These are phyloP conservation scores for Colletotrichum cordylinicola DNA, from an alignment of 2,329 filamentous ascomycete genomes.

Conservation along the genomic window DNA sequence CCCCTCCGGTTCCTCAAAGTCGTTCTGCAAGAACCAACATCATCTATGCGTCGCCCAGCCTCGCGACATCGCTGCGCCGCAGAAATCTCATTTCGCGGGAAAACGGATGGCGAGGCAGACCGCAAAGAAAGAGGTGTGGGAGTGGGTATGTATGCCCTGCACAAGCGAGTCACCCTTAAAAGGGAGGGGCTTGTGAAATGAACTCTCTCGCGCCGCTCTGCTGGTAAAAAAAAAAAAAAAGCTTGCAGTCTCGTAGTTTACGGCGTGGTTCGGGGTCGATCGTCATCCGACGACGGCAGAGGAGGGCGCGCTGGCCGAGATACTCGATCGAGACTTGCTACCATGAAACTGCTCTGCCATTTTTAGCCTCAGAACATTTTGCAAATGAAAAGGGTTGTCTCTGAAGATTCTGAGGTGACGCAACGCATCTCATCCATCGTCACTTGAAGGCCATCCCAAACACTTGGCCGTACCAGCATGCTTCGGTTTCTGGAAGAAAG, in stretches of 20 bases:
- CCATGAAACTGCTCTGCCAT: not conserved
- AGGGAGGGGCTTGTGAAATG: not conserved
- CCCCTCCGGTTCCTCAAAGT: not conserved
- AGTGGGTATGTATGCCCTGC: not conserved
- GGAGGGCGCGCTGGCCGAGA: not conserved
- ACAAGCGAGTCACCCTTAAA: not conserved
- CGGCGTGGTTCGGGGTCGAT: not conserved
- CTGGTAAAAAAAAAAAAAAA: not conserved
- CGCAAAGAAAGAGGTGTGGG: not conserved
- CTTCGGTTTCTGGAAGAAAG: not conserved
- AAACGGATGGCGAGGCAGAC: not conserved
- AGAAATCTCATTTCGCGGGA: not conserved
- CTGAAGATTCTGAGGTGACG: not conserved
- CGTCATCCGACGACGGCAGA: not conserved
- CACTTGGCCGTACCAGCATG: not conserved
- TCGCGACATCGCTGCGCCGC: not conserved
- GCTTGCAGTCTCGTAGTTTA: not conserved
- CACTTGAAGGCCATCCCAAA: not conserved
- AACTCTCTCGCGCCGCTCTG: not conserved
- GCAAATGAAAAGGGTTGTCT: not conserved
- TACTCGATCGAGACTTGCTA: not conserved
- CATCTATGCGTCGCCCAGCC: not conserved
- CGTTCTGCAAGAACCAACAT: not conserved
- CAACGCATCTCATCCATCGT: not conserved
- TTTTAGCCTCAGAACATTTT: not conserved